Conservation (phyloP, 352 stramenopile genomes). For the Phytophthora rubi region DNA sequence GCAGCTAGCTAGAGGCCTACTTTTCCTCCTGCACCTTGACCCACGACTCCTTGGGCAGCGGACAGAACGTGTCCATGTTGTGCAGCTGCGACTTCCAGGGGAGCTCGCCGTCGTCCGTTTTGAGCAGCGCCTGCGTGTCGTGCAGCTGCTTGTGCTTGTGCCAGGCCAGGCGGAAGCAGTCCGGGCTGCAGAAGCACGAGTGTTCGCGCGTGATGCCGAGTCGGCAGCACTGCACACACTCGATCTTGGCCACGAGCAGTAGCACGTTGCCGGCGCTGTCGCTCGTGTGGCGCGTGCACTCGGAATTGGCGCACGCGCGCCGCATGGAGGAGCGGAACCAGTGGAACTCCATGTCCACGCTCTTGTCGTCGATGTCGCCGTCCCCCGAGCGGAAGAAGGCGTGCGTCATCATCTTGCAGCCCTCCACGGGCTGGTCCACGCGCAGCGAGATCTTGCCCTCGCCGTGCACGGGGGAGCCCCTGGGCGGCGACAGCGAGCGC, state of each 20-base stretch:
- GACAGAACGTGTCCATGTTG: constrained; percentile 64
- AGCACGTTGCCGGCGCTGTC: constrained; percentile 73
- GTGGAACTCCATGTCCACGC: constrained; percentile 72
- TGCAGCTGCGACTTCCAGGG: constrained; percentile 69
- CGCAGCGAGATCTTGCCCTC: constrained; percentile 79
- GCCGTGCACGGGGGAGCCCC: constrained; percentile 62
- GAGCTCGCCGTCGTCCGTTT: constrained; percentile 30
- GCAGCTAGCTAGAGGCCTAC: constrained; percentile 42
- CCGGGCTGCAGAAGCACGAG: constrained; percentile 72
- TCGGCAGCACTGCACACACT: constrained; percentile 74
- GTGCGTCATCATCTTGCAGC: constrained; percentile 75
- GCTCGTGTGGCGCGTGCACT: constrained; percentile 55
- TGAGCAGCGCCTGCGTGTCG: constrained; percentile 35
- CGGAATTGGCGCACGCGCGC: constrained; percentile 65
- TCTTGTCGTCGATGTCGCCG: constrained; percentile 74
- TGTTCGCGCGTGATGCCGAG: constrained; percentile 69
- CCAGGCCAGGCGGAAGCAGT: constrained; percentile 75
- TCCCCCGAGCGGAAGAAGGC: constrained; percentile 79
- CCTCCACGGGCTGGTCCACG: constrained; percentile 76
- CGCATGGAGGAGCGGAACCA: constrained; percentile 70
- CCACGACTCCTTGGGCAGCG: constrained; percentile 59
- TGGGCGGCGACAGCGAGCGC: constrained; percentile 49
- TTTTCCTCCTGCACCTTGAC: constrained; percentile 71
- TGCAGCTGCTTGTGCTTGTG: constrained; percentile 74
- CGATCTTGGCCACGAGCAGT: constrained; percentile 72